These are phyloP conservation scores for Cercospora brassicicola DNA, from an alignment of 2,329 filamentous ascomycete genomes.

Conservation along the genomic window DNA sequence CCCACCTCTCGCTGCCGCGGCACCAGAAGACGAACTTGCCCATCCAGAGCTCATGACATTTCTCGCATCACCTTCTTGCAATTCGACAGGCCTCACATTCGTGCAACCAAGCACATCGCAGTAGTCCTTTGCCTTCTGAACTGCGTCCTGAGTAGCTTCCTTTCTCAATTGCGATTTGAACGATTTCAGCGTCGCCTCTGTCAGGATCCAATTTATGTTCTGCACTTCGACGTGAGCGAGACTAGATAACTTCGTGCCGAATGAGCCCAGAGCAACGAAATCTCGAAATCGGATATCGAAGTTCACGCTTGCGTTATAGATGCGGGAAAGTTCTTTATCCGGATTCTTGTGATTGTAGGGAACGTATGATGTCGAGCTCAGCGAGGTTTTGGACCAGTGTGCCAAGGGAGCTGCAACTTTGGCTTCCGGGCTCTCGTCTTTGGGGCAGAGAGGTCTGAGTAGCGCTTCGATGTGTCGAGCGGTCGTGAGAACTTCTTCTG, in stretches of 20 bases:
- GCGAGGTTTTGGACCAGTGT: constrained; percentile 30
- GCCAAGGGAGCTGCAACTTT: constrained; percentile 24
- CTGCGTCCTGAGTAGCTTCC: constrained; percentile 27
- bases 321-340: constrained; percentile 6
- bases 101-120: constrained; percentile 25
- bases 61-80: constrained; percentile 21
- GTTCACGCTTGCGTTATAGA: constrained; percentile 22
- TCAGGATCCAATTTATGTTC: constrained; percentile 23
- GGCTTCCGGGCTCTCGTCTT: constrained; percentile 18
- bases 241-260: constrained; percentile 24
- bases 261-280: constrained; percentile 26
- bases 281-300: constrained; percentile 33
- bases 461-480: constrained; percentile 29
- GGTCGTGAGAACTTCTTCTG: constrained; percentile 28
- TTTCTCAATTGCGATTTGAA: constrained; percentile 25
- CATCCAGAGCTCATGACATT: constrained; percentile 5
- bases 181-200: constrained; percentile 24
- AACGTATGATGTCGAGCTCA: constrained; percentile 23
- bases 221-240: constrained; percentile 24
- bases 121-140: constrained; percentile 29
- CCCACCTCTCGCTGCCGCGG: background rate
- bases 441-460: constrained; percentile 19
- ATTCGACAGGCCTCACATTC: constrained; percentile 22
- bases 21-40: background rate
- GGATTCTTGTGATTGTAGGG: constrained; percentile 19